Base-by-base conservation (phyloP, 805 yeast species). In the Teunomyces stri region DNA sequence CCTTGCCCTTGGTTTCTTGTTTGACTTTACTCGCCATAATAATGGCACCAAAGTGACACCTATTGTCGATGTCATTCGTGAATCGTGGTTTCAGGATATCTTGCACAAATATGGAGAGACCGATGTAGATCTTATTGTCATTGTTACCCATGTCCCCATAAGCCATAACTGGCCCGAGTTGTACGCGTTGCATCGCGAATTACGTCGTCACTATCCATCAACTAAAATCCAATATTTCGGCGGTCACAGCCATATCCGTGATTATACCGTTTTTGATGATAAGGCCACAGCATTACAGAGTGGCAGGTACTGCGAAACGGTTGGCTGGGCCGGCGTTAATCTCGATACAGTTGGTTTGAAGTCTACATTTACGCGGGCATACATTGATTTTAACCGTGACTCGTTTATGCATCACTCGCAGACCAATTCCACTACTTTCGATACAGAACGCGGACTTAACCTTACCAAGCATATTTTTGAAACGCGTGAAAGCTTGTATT, bases 201-300 rank as follows among this genome's bases (percentile, higher is more conserved):
- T 92, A 22, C 77, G 97, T 50, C 49, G 61, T 21, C 68, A 65
- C 22, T 86, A 79, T 56, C 92, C 95, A 5, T 61, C 74, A 27
- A 74, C 77, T 0, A 70, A 82, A 0, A 86, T 92, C 45, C 96
- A 89, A 62, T 88, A 86, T 56, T 85, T 92, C 65, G 98, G 97
- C 1, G 98, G 97, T 1, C 98, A 92, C 66, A 83, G 95, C 25
- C 98, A 92, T 61, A 82, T 92, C 12, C 74, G 98, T 51, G 98
- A 92, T 64, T 92, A 85, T 64, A 76, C 80, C 6, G 69, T 80
- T 3, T 72, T 83, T 43, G 98, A 92, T 59, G 67, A 72, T 1
- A 69, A 68, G 42, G 78, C 91, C 20, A 81, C 87, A 0, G 97
- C 85, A 0, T 65, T 92, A n/a, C 96, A 92, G 68, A 87, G 96